These are phyloP conservation scores for Arthrinium phaeospermum DNA, from an alignment of 2,329 filamentous ascomycete genomes.

Conservation along the genomic window DNA sequence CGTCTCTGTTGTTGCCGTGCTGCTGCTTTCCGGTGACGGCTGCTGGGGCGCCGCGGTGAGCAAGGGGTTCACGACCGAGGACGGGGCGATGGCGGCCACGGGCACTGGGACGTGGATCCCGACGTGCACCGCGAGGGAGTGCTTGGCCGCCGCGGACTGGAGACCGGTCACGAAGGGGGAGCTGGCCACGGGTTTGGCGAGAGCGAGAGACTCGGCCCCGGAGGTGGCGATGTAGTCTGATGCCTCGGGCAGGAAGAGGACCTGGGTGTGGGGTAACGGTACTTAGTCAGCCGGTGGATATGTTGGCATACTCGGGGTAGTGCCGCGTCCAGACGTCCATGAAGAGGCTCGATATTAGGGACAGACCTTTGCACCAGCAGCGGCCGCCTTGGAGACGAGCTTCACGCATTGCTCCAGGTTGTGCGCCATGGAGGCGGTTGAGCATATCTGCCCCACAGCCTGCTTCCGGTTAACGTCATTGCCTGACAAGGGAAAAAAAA, in stretches of 20 bases:
- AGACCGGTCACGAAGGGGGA: conserved; percentile 81
- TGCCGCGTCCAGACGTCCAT: neutral
- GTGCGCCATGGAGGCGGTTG: conserved; percentile 75
- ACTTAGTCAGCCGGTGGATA: conserved; percentile 26
- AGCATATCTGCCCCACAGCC: conserved; percentile 91
- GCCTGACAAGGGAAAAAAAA: neutral
- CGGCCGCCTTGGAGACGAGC: conserved; percentile 74
- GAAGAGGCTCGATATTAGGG: neutral
- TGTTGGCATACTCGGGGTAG: neutral
- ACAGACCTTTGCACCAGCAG: conserved; percentile 76
- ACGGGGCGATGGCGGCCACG: conserved; percentile 36
- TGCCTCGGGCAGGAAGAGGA: conserved; percentile 91
- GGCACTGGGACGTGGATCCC: conserved; percentile 80
- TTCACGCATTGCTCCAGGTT: conserved; percentile 81
- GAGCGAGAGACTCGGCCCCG: conserved; percentile 69
- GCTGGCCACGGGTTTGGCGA: conserved; percentile 69
- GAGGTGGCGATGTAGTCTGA: conserved; percentile 83
- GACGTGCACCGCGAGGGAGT: conserved; percentile 77
- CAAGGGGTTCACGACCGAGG: conserved; percentile 6
- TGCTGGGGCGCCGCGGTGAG: conserved; percentile 17
- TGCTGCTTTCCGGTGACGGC: neutral
- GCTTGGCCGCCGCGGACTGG: conserved; percentile 66
- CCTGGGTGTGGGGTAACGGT: conserved; percentile 46
- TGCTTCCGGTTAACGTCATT: conserved; percentile 41
- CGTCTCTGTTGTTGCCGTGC: neutral